These are phyloP conservation scores for Cytidiella melzeri DNA, from an alignment of 768 basidiomycete genomes.

Conservation along the genomic window DNA sequence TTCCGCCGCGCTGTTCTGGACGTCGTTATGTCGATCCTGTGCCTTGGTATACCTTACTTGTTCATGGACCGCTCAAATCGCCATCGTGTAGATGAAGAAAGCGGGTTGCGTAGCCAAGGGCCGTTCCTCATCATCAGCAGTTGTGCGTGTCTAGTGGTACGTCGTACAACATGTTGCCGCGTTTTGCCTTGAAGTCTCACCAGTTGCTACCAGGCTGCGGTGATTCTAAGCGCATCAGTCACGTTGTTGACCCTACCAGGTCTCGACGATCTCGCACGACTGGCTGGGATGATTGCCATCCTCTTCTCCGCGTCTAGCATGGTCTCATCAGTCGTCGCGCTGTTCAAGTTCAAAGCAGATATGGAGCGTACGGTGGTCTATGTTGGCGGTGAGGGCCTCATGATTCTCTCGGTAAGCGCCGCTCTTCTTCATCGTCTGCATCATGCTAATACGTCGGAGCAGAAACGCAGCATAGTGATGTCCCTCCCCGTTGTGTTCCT, in stretches of 20 bases:
- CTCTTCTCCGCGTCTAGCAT: constrained; percentile 66
- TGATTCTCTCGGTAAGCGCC: constrained; percentile 40
- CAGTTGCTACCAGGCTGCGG: constrained; percentile 51
- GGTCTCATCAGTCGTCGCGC: constrained; percentile 59
- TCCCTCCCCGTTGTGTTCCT: constrained; percentile 73
- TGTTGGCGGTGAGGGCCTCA: constrained; percentile 47
- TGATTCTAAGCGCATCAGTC: constrained; percentile 75
- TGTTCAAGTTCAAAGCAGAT: constrained; percentile 67
- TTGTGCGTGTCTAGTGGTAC: constrained; percentile 33
- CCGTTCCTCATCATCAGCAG: constrained; percentile 62
- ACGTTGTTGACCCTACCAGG: constrained; percentile 78
- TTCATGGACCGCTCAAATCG: constrained; percentile 51
- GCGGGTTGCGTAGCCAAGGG: constrained; percentile 39
- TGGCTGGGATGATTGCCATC: constrained; percentile 62
- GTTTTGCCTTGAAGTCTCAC: constrained; percentile 4
- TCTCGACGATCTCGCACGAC: constrained; percentile 55
- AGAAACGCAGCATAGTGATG: constrained; percentile 58
- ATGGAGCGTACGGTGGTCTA: constrained; percentile 44
- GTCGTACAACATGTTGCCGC: constrained; percentile 5
- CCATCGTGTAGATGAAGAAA: constrained; percentile 55
- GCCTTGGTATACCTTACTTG: constrained; percentile 76
- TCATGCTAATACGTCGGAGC: constrained; percentile 11
- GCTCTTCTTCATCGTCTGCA: constrained; percentile 4
- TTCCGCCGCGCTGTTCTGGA: constrained; percentile 50
- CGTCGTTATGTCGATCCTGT: constrained; percentile 54